Evolutionary conservation across 1,139 yeast genomes (phyloP).

Genomic region (Candida frijolesensis): DNA sequence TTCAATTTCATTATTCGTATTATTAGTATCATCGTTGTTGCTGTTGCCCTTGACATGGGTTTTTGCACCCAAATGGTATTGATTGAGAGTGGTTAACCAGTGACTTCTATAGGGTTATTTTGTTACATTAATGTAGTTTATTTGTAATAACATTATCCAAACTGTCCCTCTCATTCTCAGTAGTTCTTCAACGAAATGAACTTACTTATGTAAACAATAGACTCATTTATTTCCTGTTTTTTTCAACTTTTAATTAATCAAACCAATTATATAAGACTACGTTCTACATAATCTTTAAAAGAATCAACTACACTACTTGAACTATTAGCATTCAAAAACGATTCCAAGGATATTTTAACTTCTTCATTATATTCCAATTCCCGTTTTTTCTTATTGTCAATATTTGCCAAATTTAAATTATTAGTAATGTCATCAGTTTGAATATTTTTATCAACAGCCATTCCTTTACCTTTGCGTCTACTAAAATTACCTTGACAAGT

Average conservation of each 20-base stretch:
- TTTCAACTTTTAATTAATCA: neutral
- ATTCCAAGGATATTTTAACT: constrained; percentile 2
- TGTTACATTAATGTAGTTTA: too few species aligned
- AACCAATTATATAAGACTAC: constrained; percentile 4
- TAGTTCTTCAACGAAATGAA: too few species aligned
- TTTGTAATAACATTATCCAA: too few species aligned
- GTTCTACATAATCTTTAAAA: constrained; percentile 7
- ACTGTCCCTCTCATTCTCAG: too few species aligned
- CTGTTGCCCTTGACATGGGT: too few species aligned
- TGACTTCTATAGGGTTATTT: too few species aligned
- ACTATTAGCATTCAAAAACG: constrained; percentile 3
- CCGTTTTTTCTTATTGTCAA: constrained; percentile 2
- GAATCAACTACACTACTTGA: constrained; percentile 5
- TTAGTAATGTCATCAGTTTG: constrained; percentile 6
- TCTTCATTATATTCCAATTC: constrained; percentile 4
- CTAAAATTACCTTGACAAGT: too few species aligned
- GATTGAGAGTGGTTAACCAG: too few species aligned
- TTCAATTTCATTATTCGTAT: neutral
- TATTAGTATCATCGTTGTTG: neutral
- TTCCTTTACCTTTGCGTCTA: too few species aligned
- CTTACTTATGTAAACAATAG: too few species aligned
- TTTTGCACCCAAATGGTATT: too few species aligned
- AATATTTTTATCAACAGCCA: constrained; percentile 2
- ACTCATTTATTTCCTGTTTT: too few species aligned
- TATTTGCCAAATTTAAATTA: neutral